phyloP scores from a whole-genome alignment of 768 basidiomycete species.

The Kwoniella heveanensis region DNA sequence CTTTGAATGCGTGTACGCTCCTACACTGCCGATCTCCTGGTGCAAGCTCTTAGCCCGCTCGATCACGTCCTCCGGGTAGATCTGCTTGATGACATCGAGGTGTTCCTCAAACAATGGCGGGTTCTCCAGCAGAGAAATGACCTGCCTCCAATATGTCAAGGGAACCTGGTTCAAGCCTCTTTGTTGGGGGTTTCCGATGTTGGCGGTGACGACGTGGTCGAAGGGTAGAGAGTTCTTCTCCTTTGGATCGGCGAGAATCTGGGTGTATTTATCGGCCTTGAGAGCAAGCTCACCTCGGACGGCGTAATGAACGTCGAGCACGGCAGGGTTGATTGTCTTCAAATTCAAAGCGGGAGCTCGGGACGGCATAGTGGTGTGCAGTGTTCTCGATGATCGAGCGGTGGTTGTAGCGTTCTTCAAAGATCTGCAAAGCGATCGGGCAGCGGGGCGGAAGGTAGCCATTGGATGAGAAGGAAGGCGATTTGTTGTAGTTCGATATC shows the following conservation, averaged over 20 bases:
- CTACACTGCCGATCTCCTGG: constrained; percentile 83
- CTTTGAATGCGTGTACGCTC: constrained; percentile 94
- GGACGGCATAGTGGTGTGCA: constrained; percentile 15
- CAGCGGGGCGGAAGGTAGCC: neutral
- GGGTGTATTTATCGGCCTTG: constrained; percentile 81
- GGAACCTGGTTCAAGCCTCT: constrained; percentile 89
- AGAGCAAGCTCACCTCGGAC: constrained; percentile 96
- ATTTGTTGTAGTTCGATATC: neutral
- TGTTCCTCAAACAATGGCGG: constrained; percentile 79
- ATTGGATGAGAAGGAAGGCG: neutral
- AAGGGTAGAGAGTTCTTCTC: constrained; percentile 67
- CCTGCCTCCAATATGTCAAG: constrained; percentile 88
- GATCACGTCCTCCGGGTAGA: constrained; percentile 83
- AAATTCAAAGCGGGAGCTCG: constrained; percentile 61
- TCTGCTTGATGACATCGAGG: constrained; percentile 60
- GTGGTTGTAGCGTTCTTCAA: constrained; percentile 1
- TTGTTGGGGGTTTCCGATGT: constrained; percentile 98
- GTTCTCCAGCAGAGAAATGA: constrained; percentile 89
- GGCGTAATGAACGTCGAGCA: constrained; percentile 89
- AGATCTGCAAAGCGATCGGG: neutral
- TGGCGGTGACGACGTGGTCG: constrained; percentile 83
- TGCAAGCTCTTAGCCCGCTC: constrained; percentile 78
- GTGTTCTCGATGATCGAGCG: neutral
- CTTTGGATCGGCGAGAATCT: constrained; percentile 60
- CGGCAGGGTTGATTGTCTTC: constrained; percentile 76